Conservation (phyloP, 495 filamentous ascomycete species). For the Xylaria longipes region DNA sequence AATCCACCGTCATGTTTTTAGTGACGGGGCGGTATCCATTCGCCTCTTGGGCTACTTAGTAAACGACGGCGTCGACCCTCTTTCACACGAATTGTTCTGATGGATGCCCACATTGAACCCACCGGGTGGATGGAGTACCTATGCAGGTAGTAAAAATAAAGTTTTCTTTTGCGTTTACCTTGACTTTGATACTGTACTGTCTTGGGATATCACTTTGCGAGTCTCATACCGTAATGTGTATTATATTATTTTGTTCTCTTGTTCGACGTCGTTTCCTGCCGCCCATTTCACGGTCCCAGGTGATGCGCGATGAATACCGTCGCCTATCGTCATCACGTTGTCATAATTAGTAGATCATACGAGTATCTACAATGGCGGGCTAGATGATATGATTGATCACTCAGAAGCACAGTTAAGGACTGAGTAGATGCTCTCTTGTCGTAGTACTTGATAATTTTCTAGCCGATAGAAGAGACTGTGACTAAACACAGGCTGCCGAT, state of each 20-base stretch:
- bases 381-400: not conserved
- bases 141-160: not conserved
- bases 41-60: not conserved
- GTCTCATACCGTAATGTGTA: not conserved
- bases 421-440: not conserved
- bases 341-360: not conserved
- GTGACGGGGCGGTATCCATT: constrained; percentile 13
- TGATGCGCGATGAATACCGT: no score
- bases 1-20: not conserved
- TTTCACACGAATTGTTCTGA: not conserved
- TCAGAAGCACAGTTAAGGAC: not conserved
- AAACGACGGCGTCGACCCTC: not conserved
- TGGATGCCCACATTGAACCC: not conserved
- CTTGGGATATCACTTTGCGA: not conserved
- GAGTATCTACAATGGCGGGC: not conserved
- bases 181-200: not conserved
- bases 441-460: not conserved
- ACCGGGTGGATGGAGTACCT: not conserved
- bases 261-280: no score
- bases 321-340: not conserved
- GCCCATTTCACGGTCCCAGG: not conserved
- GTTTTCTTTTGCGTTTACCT: not conserved
- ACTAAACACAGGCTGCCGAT: not conserved
- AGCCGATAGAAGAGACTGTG: not conserved
- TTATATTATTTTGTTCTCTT: no score